phyloP scores from a whole-genome alignment of 2,329 filamentous ascomycete genomes.

The Arthrobotrys sphaeroides region DNA sequence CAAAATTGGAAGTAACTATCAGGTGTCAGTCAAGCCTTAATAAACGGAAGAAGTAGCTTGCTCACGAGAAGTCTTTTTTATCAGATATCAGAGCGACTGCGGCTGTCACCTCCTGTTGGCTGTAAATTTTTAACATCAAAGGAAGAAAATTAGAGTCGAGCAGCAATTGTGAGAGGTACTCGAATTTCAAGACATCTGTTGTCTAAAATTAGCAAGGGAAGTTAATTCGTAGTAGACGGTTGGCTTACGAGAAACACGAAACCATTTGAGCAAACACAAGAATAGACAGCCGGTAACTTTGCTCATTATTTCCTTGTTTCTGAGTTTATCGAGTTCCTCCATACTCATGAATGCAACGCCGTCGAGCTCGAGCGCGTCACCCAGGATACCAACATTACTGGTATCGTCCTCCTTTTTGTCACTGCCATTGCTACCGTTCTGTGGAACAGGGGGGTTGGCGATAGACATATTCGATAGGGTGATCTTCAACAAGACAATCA shows the following conservation, averaged over 20 bases:
- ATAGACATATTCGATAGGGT: constrained; percentile 87
- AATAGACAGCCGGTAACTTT: constrained; percentile 93
- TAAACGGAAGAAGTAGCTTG: neutral
- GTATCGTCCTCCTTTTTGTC: constrained; percentile 51
- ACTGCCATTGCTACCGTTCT: constrained; percentile 29
- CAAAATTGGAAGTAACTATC: constrained; percentile 90
- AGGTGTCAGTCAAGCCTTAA: neutral
- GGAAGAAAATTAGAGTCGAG: constrained; percentile 96
- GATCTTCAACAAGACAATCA: constrained; percentile 90
- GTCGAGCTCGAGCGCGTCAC: constrained; percentile 40
- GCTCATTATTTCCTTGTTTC: constrained; percentile 84
- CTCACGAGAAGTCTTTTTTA: constrained; percentile 51
- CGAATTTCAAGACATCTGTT: constrained; percentile 89
- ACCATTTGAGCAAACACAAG: constrained; percentile 91
- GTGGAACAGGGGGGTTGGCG: constrained; percentile 66
- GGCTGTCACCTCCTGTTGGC: constrained; percentile 86
- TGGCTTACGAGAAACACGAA: constrained; percentile 86
- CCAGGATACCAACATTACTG: constrained; percentile 43
- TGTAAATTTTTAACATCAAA: constrained; percentile 89
- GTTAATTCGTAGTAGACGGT: neutral
- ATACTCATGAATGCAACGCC: constrained; percentile 59
- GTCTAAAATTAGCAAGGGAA: constrained; percentile 49
- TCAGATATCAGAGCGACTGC: constrained; percentile 53
- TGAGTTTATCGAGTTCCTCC: constrained; percentile 82
- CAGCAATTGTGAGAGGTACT: constrained; percentile 91